Base-by-base conservation (phyloP, 192 early-diverging fungal genomes). In the Mortierella alpina region DNA sequence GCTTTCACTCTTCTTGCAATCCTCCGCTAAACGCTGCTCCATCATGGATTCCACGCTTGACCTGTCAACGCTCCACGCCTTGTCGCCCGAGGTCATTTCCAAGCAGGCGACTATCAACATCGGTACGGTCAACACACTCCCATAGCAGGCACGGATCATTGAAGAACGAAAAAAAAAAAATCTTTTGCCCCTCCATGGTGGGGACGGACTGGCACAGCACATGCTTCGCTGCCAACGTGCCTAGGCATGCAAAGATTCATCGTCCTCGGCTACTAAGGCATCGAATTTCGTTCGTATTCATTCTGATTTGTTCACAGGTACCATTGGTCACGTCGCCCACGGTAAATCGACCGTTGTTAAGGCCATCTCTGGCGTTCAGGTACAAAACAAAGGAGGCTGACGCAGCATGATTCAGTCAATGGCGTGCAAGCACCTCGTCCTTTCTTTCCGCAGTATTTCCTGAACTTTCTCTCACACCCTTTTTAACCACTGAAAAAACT, bases 41-140 rank as follows among this genome's bases (percentile, higher is more conserved):
- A 80, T 68, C 68, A 82, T 82, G 73, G 73, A 73, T 51, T 41
- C 69, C 22, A 31, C 44, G 18, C 40, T 74, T 46, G 72, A 82
- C 67, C 60, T 83, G 57, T 59, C 84, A 31, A 87, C 73, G 45
- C 87, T 97, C 46, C 88, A 91, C 62, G 92, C 96, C 49, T 90
- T 95, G 44, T 95, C 93, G 47, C 95, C 94, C 42, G 97, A 99
- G 88, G 98, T 98, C 82, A 99, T 99, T 86, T 91, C 92, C 14
- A 92, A 93, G 66, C 98, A 99, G 87, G 98, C 98, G 52, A 99
- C 98, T 59, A 98, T 99, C 87, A 99, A 99, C 87, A 99, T 99
- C 83, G 97, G 97, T 96, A 68, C 12, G 54, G 31, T 31, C 31
- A 31, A 31, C 31, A 31, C 1, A 31, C 31, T 31, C 31, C 3